A percentile compares a stretch with the other conserved stretches of the same genome.
Evolutionary conservation across 345 rosid species (phyloP).

Genomic region (Stellera chamaejasme): DNA sequence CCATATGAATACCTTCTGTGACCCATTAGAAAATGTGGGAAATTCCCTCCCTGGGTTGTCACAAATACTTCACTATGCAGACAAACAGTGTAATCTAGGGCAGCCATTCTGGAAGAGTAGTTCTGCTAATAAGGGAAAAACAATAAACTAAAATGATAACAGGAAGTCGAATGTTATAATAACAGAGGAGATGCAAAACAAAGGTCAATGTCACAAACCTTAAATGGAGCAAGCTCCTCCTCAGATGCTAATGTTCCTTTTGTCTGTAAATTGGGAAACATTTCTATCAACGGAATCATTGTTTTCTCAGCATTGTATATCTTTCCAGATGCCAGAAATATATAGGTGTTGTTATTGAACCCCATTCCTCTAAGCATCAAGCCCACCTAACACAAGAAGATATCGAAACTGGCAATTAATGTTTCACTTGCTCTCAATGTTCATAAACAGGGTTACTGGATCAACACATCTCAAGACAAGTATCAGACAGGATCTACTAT

Average conservation of each 20-base stretch:
- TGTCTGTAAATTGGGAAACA: slow-evolving; percentile 91
- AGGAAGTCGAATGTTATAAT: slow-evolving; percentile 5
- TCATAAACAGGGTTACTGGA: no score
- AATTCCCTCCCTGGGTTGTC: slow-evolving; percentile 98
- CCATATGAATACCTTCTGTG: slow-evolving; percentile 83
- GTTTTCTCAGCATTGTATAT: slow-evolving; percentile 84
- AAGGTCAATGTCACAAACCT: slow-evolving; percentile 30
- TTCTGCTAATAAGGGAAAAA: slow-evolving; percentile 36
- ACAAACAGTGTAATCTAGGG: slow-evolving; percentile 97
- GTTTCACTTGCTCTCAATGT: no score
- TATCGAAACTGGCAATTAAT: no score
- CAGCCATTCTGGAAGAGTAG: slow-evolving; percentile 99
- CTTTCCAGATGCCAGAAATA: slow-evolving; percentile 92
- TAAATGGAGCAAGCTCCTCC: slow-evolving; percentile 82
- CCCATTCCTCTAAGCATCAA: slow-evolving; percentile 99
- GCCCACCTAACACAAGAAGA: slow-evolving; percentile 55
- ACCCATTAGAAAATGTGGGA: slow-evolving; percentile 97
- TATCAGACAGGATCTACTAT: no score
- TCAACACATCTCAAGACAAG: no score
- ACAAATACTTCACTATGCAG: slow-evolving; percentile 99
- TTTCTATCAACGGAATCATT: slow-evolving; percentile 86
- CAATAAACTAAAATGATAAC: slow-evolving; percentile 21
- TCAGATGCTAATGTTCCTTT: slow-evolving; percentile 82
- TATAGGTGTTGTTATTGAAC: slow-evolving; percentile 70
- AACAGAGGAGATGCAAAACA: slow-evolving; percentile 1